Conservation (phyloP, 176 grass and related monocot species). For the Ampelocalamus luodianensis region DNA sequence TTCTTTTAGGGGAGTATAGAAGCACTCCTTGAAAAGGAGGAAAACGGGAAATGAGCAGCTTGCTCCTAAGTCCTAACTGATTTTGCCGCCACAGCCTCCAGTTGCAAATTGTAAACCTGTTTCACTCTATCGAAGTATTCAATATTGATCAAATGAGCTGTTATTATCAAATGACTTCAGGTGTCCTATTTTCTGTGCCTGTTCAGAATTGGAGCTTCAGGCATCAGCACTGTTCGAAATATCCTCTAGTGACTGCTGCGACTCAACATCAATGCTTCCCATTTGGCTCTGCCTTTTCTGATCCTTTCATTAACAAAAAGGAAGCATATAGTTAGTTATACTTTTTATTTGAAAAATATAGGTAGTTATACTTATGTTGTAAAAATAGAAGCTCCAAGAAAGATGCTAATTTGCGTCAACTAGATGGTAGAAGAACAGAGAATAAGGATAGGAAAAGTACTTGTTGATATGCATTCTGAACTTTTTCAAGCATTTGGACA, state of each 20-base stretch:
- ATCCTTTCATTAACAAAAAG: slow-evolving; percentile 48
- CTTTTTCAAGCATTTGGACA: slow-evolving; percentile 88
- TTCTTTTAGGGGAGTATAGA: slow-evolving; percentile 54
- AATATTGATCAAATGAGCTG: slow-evolving; percentile 43
- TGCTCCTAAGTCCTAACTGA: slow-evolving; percentile 31
- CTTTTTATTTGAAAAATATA: no score
- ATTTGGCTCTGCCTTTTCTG: slow-evolving; percentile 65
- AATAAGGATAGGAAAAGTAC: slow-evolving; percentile 44
- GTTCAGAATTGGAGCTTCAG: slow-evolving; percentile 37
- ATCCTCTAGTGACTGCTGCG: slow-evolving; percentile 55
- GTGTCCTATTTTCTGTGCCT: slow-evolving; percentile 34
- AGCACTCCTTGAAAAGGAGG: slow-evolving; percentile 29
- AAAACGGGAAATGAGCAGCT: neutral
- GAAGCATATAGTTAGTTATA: neutral
- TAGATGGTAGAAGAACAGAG: neutral
- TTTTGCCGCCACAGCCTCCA: slow-evolving; percentile 10
- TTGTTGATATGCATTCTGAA: slow-evolving; percentile 67
- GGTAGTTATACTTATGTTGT: neutral
- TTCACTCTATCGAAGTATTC: slow-evolving; percentile 30
- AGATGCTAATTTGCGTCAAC: neutral
- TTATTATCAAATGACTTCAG: slow-evolving; percentile 32
- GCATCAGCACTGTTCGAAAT: slow-evolving; percentile 46
- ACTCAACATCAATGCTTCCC: slow-evolving; percentile 78
- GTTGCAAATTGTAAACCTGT: slow-evolving; percentile 54
- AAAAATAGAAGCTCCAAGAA: slow-evolving; percentile 11